A percentile compares a stretch with the other conserved stretches of the same genome.
Evolutionary conservation across 768 basidiomycete species (phyloP).

Genomic region (Tylopilus plumbeoviolaceoides): DNA sequence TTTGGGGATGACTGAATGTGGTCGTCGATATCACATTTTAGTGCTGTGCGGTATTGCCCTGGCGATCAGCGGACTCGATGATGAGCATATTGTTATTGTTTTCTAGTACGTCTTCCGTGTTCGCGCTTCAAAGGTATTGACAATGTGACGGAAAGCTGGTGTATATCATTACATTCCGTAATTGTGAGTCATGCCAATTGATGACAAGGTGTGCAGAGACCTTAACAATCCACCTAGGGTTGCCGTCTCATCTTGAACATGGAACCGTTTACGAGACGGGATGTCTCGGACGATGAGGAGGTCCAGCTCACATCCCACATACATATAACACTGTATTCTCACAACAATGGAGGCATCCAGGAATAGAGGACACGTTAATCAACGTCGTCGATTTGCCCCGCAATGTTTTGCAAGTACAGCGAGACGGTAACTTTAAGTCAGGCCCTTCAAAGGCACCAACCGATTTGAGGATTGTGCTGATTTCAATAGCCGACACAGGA

Average conservation of each 20-base stretch:
- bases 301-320: constrained; percentile 9
- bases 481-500: background rate
- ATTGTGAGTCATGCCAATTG: constrained; percentile 11
- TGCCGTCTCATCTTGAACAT: constrained; percentile 24
- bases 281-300: background rate
- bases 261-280: constrained; percentile 12
- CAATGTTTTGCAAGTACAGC: background rate
- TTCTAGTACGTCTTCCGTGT: constrained; percentile 3
- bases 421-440: background rate
- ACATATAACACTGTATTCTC: background rate
- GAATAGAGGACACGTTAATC: background rate
- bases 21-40: background rate
- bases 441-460: background rate
- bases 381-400: background rate
- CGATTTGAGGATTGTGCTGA: background rate
- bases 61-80: background rate
- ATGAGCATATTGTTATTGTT: background rate
- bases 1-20: background rate
- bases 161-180: constrained; percentile 9
- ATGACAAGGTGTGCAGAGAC: background rate
- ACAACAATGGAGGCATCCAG: background rate
- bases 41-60: constrained; percentile 2
- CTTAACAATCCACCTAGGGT: constrained; percentile 9
- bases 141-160: constrained; percentile 10
- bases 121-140: background rate